Conservation (phyloP, 305 asterid genomes). For the Salvia sclarea region DNA sequence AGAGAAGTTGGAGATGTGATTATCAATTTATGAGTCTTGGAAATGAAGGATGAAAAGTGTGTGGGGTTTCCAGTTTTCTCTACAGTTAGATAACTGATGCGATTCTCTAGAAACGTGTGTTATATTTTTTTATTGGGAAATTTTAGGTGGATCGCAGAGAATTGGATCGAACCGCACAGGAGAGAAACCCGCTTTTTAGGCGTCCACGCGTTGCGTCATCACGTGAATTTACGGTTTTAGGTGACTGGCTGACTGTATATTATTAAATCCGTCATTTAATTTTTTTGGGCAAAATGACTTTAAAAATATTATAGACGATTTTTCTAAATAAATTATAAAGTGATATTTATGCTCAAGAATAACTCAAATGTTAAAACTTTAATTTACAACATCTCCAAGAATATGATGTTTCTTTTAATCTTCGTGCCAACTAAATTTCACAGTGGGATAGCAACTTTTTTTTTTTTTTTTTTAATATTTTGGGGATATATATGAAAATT, state of each 20-base stretch:
- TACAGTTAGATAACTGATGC: neutral
- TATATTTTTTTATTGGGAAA: neutral
- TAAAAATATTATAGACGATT: too few species aligned
- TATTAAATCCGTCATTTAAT: neutral
- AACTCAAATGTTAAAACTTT: too few species aligned
- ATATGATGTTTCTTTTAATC: too few species aligned
- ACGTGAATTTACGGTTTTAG: neutral
- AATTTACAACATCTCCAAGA: too few species aligned
- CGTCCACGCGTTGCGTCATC: conserved; percentile 26
- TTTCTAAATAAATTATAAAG: too few species aligned
- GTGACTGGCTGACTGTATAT: neutral
- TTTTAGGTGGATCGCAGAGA: conserved; percentile 17
- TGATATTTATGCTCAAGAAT: too few species aligned
- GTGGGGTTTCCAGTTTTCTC: conserved; percentile 11
- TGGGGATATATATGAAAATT: too few species aligned
- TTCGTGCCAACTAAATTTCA: too few species aligned
- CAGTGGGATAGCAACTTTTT: too few species aligned
- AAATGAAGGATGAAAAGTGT: conserved; percentile 21
- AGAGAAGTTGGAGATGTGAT: neutral
- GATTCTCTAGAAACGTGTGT: conserved; percentile 2
- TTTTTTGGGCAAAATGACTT: too few species aligned
- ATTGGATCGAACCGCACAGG: conserved; percentile 26
- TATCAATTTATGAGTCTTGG: neutral
- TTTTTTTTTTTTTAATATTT: too few species aligned
- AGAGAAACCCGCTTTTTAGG: neutral